Percentiles rank a stretch among this genome's conserved stretches.
Conservation (phyloP, 176 grass and related monocot genomes). For the Lolium perenne region DNA sequence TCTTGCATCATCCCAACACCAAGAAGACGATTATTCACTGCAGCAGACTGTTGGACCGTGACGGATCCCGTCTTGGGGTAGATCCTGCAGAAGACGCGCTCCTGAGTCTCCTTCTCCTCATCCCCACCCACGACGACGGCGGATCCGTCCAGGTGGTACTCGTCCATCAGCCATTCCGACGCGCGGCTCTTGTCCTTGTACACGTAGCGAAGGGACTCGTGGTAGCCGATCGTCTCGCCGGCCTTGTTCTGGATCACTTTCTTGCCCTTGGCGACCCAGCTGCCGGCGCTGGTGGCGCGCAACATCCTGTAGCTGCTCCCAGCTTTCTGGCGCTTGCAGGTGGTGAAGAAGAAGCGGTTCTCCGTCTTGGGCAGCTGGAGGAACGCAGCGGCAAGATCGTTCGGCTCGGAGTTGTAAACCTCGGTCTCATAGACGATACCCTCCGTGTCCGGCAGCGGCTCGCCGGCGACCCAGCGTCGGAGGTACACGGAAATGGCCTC, state of each 20-base stretch:
- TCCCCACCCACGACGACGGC: not conserved
- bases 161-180: slow-evolving; percentile 2
- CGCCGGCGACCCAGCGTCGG: not conserved
- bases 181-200: not conserved
- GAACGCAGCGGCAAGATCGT: not conserved
- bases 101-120: not conserved
- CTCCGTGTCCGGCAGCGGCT: not conserved
- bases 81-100: slow-evolving; percentile 2
- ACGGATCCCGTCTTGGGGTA: not conserved
- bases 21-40: not conserved
- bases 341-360: slow-evolving; percentile 13
- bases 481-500: not conserved
- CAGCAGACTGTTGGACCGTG: not conserved
- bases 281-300: not conserved
- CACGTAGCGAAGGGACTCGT: not conserved
- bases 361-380: not conserved
- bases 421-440: not conserved
- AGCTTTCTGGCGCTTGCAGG: not conserved
- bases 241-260: not conserved
- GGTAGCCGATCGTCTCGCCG: not conserved
- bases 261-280: not conserved
- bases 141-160: not conserved
- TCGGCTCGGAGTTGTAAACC: not conserved
- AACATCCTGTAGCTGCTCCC: not conserved
- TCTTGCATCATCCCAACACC: not conserved